These are phyloP conservation scores for Meira miltonrushii DNA, from an alignment of 1,284 basidiomycete genomes.

Conservation along the genomic window DNA sequence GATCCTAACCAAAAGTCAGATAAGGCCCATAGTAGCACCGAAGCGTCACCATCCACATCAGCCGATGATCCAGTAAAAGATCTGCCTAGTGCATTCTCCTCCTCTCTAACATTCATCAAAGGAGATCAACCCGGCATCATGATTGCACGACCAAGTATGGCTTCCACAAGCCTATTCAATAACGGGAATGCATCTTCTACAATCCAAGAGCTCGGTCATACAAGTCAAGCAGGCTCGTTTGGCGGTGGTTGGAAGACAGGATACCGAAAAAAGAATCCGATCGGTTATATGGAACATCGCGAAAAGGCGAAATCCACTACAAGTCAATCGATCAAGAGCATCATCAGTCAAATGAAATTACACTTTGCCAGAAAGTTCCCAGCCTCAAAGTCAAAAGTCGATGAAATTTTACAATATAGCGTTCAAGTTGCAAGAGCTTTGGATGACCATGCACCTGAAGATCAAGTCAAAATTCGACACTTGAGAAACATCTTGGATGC, in stretches of 20 bases:
- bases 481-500: background rate
- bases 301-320: background rate
- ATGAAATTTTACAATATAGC: background rate
- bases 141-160: too few relatives aligned
- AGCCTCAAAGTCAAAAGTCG: background rate
- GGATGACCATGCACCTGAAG: background rate
- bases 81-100: too few relatives aligned
- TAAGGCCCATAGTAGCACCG: too few relatives aligned
- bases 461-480: background rate
- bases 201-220: slow-evolving; percentile 1
- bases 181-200: background rate
- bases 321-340: background rate
- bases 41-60: too few relatives aligned
- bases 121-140: too few relatives aligned
- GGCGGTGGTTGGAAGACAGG: background rate
- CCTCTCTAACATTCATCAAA: too few relatives aligned
- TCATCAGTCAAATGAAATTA: background rate
- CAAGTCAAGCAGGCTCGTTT: background rate
- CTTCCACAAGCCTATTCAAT: too few relatives aligned
- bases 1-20: too few relatives aligned
- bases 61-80: too few relatives aligned
- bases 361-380: background rate
- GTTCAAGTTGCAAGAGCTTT: background rate
- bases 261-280: slow-evolving; percentile 3
- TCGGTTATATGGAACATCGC: background rate